A percentile compares a stretch with the other conserved stretches of the same genome.
These are phyloP conservation scores for Xylaria sp. DNA, from an alignment of 2,329 filamentous ascomycete species.

Conservation along the genomic window DNA sequence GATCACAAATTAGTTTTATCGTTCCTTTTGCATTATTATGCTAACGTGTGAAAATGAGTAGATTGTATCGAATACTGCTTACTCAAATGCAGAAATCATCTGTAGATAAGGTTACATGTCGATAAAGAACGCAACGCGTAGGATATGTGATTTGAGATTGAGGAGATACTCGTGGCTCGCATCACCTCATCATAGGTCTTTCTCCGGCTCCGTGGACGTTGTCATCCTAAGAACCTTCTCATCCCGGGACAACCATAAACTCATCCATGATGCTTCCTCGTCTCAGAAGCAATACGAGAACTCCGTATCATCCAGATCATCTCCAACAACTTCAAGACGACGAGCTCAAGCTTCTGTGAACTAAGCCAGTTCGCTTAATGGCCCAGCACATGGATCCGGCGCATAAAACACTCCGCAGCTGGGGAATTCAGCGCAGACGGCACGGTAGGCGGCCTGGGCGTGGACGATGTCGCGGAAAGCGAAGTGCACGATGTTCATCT, in stretches of 20 bases:
- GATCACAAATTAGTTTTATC: not conserved
- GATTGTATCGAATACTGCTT: not conserved
- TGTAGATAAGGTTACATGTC: not conserved
- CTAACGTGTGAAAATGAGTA: not conserved
- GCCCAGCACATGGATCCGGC: slow-evolving; percentile 17
- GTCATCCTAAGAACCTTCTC: not conserved
- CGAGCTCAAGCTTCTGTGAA: not conserved
- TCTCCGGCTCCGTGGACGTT: not conserved
- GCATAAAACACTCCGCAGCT: slow-evolving; percentile 1
- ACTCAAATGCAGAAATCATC: not conserved
- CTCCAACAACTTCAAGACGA: not conserved
- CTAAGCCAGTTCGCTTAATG: slow-evolving; percentile 17
- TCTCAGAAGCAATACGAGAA: not conserved
- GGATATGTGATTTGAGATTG: not conserved
- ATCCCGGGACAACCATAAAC: not conserved
- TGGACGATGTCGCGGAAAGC: slow-evolving; percentile 20
- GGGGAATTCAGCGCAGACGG: not conserved
- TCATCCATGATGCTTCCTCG: not conserved
- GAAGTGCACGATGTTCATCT: not conserved
- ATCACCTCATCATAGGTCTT: not conserved
- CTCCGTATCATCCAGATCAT: not conserved
- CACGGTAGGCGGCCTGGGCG: not conserved
- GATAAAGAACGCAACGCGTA: slow-evolving; percentile 1
- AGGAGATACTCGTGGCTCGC: not conserved
- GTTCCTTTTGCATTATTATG: not conserved